phyloP scores from a whole-genome alignment of 78 protist species.

The Anaeramoeba ignava region DNA sequence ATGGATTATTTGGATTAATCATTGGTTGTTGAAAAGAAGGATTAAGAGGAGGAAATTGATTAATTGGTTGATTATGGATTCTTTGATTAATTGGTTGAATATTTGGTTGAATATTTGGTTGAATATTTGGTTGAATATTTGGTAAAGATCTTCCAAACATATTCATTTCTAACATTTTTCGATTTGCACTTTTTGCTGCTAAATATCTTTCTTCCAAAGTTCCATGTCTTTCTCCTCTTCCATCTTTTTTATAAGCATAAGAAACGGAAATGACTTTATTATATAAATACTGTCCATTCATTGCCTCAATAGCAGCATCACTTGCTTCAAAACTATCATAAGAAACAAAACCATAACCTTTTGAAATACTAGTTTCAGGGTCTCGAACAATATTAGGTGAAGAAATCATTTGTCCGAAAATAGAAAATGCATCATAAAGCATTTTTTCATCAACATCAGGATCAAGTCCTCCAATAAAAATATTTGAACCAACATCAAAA shows the following conservation, averaged over 20 bases:
- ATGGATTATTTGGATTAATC: constrained; percentile 18
- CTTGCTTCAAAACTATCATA: constrained; percentile 76
- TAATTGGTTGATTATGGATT: too few species aligned
- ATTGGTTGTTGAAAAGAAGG: background rate
- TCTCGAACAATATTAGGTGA: constrained; percentile 80
- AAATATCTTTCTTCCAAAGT: background rate
- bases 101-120: too few species aligned
- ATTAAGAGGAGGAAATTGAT: too few species aligned
- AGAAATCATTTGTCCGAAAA: constrained; percentile 73
- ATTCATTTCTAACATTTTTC: background rate
- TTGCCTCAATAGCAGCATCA: constrained; percentile 47
- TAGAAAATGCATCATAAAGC: constrained; percentile 82
- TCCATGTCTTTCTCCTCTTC: constrained; percentile 16
- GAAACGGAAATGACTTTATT: constrained; percentile 14
- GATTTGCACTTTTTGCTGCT: background rate
- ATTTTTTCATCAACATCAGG: constrained; percentile 86
- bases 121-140: too few species aligned
- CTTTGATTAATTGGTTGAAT: too few species aligned
- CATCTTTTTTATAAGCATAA: constrained; percentile 64
- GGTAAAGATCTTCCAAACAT: background rate
- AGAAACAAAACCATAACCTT: constrained; percentile 88
- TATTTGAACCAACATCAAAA: constrained; percentile 76
- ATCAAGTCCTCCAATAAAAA: constrained; percentile 88
- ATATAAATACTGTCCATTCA: constrained; percentile 49
- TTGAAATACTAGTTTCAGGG: constrained; percentile 59